phyloP scores from a whole-genome alignment of 164 flowering plant genomes.

The Echeveria elegans region DNA sequence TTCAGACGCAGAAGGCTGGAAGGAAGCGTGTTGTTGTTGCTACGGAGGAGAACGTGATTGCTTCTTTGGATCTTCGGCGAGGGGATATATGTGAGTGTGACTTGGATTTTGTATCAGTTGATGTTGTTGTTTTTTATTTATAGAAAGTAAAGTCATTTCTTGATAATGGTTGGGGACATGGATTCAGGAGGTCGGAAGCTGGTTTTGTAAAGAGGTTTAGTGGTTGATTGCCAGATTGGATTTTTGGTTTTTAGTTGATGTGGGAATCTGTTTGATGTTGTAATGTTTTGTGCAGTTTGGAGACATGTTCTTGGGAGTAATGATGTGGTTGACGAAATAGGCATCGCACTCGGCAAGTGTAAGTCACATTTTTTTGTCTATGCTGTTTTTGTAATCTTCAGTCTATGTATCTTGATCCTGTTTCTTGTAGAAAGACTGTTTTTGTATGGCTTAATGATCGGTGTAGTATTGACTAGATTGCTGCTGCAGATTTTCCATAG shows the following conservation, averaged over 20 bases:
- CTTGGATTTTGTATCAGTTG: neutral
- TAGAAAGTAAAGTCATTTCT: too few relatives aligned
- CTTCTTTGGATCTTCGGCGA: conserved; percentile 89
- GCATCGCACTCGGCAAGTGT: conserved; percentile 84
- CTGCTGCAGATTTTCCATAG: too few relatives aligned
- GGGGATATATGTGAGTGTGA: conserved; percentile 74
- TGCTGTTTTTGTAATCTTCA: too few relatives aligned
- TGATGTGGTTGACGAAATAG: conserved; percentile 61
- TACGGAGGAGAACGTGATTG: conserved; percentile 89
- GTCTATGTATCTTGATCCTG: too few relatives aligned
- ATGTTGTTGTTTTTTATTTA: too few relatives aligned
- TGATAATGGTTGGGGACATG: too few relatives aligned
- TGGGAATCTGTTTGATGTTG: too few relatives aligned
- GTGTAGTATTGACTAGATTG: too few relatives aligned
- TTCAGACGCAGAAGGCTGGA: conserved; percentile 84
- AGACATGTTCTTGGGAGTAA: conserved; percentile 72
- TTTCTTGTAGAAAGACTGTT: too few relatives aligned
- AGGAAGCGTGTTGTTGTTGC: conserved; percentile 89
- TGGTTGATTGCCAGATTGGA: neutral
- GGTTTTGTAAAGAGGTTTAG: too few relatives aligned
- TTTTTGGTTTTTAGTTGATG: conserved; percentile 4
- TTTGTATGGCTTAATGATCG: too few relatives aligned
- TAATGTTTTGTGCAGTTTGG: conserved; percentile 68
- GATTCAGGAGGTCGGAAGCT: too few relatives aligned
- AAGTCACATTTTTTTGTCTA: conserved; percentile 11